phyloP scores from a whole-genome alignment of 768 basidiomycete species.

The Mycena galericulata region DNA sequence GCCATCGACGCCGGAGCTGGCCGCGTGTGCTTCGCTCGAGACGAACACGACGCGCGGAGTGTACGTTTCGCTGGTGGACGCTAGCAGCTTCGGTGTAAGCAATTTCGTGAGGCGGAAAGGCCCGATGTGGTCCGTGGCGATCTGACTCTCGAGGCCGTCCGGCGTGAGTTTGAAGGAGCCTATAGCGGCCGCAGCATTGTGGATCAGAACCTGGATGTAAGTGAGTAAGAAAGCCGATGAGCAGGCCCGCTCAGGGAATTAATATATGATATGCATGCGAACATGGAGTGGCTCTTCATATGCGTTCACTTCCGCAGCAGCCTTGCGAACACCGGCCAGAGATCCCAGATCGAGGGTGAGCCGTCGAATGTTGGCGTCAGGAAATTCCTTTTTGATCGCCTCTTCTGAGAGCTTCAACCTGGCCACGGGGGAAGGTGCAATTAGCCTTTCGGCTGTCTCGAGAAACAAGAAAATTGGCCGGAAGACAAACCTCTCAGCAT shows the following conservation, averaged over 20 bases:
- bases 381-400: no score
- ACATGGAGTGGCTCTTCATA: constrained; percentile 9
- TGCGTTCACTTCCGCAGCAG: neutral
- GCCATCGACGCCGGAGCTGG: neutral
- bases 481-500: no score
- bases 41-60: no score
- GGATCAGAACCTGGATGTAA: neutral
- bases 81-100: no score
- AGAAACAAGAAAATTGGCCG: constrained; percentile 11
- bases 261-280: neutral
- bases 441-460: neutral
- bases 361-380: neutral
- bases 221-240: neutral
- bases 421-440: neutral
- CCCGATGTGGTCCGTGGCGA: no score
- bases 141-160: no score
- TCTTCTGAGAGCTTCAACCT: neutral
- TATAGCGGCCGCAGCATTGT: neutral
- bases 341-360: constrained; percentile 3
- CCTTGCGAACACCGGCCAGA: neutral
- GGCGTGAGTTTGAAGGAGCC: neutral
- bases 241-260: neutral
- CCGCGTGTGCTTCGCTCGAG: no score
- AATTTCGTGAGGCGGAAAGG: no score
- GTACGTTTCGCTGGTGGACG: no score